Evolutionary conservation across 2,329 filamentous ascomycete species (phyloP).

Genomic region (Aureobasidium melanogenum): DNA sequence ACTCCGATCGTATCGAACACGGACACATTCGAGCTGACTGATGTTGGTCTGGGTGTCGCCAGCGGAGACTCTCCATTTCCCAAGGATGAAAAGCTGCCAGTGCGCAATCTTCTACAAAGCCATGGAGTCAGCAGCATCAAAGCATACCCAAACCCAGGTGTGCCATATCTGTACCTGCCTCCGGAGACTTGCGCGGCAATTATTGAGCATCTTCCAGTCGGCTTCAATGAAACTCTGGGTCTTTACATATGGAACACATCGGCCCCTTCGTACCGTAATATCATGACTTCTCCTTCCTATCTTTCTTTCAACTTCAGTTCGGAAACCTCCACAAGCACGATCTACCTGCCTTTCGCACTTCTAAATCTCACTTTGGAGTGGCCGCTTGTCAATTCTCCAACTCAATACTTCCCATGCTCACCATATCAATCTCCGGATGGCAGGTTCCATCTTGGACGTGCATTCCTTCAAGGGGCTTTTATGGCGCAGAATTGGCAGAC

Average conservation of each 20-base stretch:
- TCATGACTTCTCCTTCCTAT: neutral
- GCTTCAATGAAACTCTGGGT: neutral
- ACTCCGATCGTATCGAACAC: neutral
- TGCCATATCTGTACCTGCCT: conserved; percentile 2
- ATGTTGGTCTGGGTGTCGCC: neutral
- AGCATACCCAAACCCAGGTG: neutral
- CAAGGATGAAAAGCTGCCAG: neutral
- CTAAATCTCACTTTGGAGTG: neutral
- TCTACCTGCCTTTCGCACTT: neutral
- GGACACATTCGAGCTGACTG: neutral
- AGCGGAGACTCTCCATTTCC: neutral
- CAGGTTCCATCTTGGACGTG: conserved; percentile 1
- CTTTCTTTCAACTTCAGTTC: neutral
- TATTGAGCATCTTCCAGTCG: neutral
- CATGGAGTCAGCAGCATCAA: neutral
- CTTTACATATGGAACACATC: neutral
- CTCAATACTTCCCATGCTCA: neutral
- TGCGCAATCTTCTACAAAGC: neutral
- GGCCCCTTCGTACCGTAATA: neutral
- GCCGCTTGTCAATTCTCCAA: neutral
- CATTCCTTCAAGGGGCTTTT: neutral
- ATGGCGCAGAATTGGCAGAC: conserved; percentile 3
- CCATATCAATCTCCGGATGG: neutral
- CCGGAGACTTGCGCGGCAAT: neutral
- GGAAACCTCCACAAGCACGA: neutral